phyloP scores from a whole-genome alignment of 1,139 yeast species.

The Geotrichum europaeum region DNA sequence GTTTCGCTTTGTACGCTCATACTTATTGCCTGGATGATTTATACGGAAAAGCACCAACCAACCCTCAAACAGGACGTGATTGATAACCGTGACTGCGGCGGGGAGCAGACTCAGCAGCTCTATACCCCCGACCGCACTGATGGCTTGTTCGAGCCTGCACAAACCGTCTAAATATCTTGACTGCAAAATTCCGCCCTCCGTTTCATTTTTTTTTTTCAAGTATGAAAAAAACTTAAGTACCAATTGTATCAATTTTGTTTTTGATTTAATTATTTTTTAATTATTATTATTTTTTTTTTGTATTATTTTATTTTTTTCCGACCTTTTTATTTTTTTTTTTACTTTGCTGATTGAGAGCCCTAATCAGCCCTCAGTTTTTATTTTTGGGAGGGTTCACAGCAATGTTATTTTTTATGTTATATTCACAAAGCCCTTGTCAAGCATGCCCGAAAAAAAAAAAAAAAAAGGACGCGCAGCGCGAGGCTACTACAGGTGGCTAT shows the following conservation, averaged over 20 bases:
- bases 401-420: neutral
- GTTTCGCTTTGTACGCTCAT: slow-evolving; percentile 37
- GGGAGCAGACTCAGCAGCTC: neutral
- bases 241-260: too few relatives aligned
- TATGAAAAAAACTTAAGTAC: too few relatives aligned
- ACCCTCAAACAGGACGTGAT: slow-evolving; percentile 10
- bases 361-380: too few relatives aligned
- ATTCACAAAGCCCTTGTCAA: neutral
- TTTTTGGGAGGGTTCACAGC: too few relatives aligned
- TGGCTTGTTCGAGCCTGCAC: neutral
- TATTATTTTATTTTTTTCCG: neutral
- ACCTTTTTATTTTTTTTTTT: neutral
- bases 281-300: too few relatives aligned
- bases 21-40: slow-evolving; percentile 29
- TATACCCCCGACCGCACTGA: neutral
- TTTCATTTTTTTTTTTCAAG: neutral
- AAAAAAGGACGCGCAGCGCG: neutral
- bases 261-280: too few relatives aligned
- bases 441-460: neutral
- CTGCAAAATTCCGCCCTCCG: neutral
- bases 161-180: neutral
- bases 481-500: neutral
- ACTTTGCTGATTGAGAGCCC: neutral
- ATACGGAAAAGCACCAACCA: slow-evolving; percentile 19
- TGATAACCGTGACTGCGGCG: neutral